Conservation (phyloP, 2,329 filamentous ascomycete genomes). For the Scortechinia acanthostroma region DNA sequence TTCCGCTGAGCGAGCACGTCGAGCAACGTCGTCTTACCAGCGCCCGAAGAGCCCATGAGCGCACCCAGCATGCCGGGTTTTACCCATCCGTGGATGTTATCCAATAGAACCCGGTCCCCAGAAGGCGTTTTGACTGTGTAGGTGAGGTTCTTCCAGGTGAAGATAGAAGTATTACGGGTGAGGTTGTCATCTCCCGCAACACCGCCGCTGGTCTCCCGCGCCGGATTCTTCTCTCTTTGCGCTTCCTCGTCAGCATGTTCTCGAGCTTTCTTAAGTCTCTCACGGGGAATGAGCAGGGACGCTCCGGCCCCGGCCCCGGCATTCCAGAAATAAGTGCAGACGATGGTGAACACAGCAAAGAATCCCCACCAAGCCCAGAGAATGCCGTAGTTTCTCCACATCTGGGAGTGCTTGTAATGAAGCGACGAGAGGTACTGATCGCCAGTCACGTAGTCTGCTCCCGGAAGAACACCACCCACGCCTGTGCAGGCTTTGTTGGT, state of each 20-base stretch:
- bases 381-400: slow-evolving; percentile 57
- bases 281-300: slow-evolving; percentile 53
- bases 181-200: too few relatives aligned
- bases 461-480: slow-evolving; percentile 42
- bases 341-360: slow-evolving; percentile 48
- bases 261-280: slow-evolving; percentile 33
- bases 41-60: slow-evolving; percentile 73
- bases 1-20: slow-evolving; percentile 76
- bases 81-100: slow-evolving; percentile 78
- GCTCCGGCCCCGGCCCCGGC: slow-evolving; percentile 40
- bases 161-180: slow-evolving; percentile 31
- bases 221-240: background rate
- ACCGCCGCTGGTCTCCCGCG: background rate
- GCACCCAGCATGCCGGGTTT: slow-evolving; percentile 74
- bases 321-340: slow-evolving; percentile 48
- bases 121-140: slow-evolving; percentile 60
- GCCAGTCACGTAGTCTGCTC: slow-evolving; percentile 39
- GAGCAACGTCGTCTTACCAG: slow-evolving; percentile 78
- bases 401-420: slow-evolving; percentile 38
- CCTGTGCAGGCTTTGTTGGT: slow-evolving; percentile 44
- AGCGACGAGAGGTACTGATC: slow-evolving; percentile 48
- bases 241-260: too few relatives aligned
- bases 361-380: slow-evolving; percentile 57
- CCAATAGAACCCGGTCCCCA: slow-evolving; percentile 62
- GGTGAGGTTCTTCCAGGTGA: slow-evolving; percentile 68